Base-by-base conservation (phyloP, 345 rosid genomes). In the Turnera subulata region DNA sequence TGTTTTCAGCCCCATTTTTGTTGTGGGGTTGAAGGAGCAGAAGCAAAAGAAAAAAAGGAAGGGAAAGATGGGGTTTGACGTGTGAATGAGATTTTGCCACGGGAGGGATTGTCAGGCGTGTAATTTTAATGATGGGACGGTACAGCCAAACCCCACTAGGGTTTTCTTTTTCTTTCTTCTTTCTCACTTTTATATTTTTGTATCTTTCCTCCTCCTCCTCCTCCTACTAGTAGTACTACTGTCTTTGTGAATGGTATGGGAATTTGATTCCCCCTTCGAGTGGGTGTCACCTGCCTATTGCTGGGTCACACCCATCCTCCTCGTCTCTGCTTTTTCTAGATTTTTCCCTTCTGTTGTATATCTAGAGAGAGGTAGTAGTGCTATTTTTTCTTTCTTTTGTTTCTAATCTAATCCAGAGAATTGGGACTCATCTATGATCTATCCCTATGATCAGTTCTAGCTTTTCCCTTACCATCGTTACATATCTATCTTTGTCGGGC, bases 11-110 rank as follows among this genome's bases (percentile, higher is more conserved):
- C 29, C 53, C 58, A 23, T 17, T 53, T 19, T 33, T 51, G 52
- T 46, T 45, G 58, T 68, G 66, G 76, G 74, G 39, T 33, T 69
- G 64, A 62, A n/a, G 53, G 23, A 19, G 20, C 1, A 15, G 38
- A 23, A 23, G 1, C 15, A 0, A 9, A 44, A 15, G 39, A 22
- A 23, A 5, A 39, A 13, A 40, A 0, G 19, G 22, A 44, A 6
- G 21, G 33, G 13, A n/a, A 47, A 25, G 35, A n/a, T 54, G 13
- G 19, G 22, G 71, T 53, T 26, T 61, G 77, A 68, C 68, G 59
- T 60, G 70, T 17, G 73, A 70, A 63, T 53, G 70, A 65, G 77
- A 66, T 84, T 75, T 75, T 65, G 80, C 69, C 76, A 72, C 40
- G 48, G 59, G 33, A 26, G 33, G 48, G 32, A 33, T 66, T 56